Percentiles rank a stretch among this genome's conserved stretches.
Evolutionary conservation across 202 grass and related monocot species (phyloP).

Genomic region (Elaeis oleifera): DNA sequence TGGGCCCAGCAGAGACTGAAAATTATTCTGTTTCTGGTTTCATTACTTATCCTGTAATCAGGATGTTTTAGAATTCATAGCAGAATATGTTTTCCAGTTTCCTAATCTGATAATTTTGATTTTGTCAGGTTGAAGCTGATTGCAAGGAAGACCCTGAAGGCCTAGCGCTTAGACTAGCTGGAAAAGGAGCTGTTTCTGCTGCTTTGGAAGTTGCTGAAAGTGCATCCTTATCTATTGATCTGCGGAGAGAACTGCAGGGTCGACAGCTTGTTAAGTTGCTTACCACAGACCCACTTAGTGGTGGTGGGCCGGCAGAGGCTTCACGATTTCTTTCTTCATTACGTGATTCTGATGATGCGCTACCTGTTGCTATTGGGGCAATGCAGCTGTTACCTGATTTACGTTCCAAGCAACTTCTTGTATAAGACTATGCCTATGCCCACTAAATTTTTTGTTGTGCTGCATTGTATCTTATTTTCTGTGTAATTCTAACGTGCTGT

Average conservation of each 20-base stretch:
- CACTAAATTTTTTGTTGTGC: neutral
- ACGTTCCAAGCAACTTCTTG: constrained; percentile 93
- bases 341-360: constrained; percentile 86
- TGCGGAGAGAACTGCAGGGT: constrained; percentile 90
- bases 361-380: constrained; percentile 92
- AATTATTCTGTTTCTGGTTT: no score
- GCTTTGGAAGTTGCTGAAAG: constrained; percentile 92
- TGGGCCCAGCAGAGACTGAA: no score
- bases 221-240: constrained; percentile 80
- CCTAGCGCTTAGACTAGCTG: constrained; percentile 75
- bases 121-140: constrained; percentile 63
- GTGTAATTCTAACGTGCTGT: constrained; percentile 14
- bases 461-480: neutral
- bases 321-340: constrained; percentile 89
- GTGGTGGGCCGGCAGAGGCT: constrained; percentile 80
- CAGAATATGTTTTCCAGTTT: neutral
- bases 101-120: constrained; percentile 22
- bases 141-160: constrained; percentile 84
- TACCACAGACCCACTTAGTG: constrained; percentile 83
- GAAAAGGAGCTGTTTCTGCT: constrained; percentile 91
- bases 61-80: no score
- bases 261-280: constrained; percentile 88
- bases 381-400: constrained; percentile 89
- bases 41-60: no score
- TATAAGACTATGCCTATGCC: constrained; percentile 35